Conservation (phyloP, 495 filamentous ascomycete species). For the Chaetomidium leptoderma region DNA sequence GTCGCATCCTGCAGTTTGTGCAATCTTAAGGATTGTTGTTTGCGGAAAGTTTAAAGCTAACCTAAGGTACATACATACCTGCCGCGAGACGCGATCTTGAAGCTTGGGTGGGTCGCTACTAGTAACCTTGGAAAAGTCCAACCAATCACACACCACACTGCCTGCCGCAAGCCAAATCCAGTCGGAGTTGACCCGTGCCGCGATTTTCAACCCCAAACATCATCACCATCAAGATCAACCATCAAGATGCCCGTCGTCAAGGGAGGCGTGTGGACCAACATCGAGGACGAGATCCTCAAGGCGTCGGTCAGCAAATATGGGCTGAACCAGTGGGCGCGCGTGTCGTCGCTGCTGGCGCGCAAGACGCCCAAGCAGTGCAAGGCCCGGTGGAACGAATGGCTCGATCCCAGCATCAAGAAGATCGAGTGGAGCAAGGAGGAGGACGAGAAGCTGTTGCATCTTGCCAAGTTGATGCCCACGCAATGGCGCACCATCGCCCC, state of each 20-base stretch:
- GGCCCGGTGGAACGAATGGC: constrained; percentile 96
- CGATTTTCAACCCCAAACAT: constrained; percentile 1
- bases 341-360: constrained; percentile 91
- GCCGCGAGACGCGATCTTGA: not conserved
- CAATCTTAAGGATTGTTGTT: not conserved
- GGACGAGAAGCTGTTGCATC: constrained; percentile 92
- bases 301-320: constrained; percentile 95
- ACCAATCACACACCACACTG: constrained; percentile 1
- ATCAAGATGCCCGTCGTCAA: constrained; percentile 89
- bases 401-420: constrained; percentile 95
- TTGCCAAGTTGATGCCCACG: constrained; percentile 97
- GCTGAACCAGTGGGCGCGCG: constrained; percentile 97
- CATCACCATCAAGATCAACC: not conserved
- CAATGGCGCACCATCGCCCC: constrained; percentile 99
- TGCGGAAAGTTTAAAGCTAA: not conserved
- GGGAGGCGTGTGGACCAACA: constrained; percentile 86
- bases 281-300: constrained; percentile 92
- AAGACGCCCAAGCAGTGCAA: constrained; percentile 99
- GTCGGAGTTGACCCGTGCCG: not conserved
- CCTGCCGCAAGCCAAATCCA: constrained; percentile 5
- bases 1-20: too few species aligned
- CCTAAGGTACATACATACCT: too few species aligned
- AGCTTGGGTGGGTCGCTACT: not conserved
- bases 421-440: constrained; percentile 99
- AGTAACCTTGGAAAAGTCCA: too few species aligned